Base-by-base conservation (phyloP, 495 filamentous ascomycete genomes). In the Hypoxylon trugodes region DNA sequence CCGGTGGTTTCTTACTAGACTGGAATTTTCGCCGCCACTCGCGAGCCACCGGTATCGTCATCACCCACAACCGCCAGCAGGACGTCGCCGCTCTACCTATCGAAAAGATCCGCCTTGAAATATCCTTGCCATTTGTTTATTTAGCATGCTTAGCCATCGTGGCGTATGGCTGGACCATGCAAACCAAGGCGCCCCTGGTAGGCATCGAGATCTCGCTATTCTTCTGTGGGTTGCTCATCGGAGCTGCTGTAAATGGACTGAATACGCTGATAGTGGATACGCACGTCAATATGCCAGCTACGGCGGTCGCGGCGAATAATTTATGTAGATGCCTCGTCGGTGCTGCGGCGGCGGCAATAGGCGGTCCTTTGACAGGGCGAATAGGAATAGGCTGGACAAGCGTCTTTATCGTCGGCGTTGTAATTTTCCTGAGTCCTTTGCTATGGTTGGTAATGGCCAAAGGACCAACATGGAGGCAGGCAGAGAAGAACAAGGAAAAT, bases 351-450 rank as follows among this genome's bases (percentile, higher is more conserved):
- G 72, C 75, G 6, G 82, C 77, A 4, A 48, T 76, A 13, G 74
- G 76, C 0, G 49, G 65, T 0, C 80, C 79, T 1, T 53, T 83
- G 28, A 77, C 80, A 24, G 61, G 79, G 32, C 57, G 66, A 1
- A 76, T 84, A 19, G 80, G 80, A 0, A 74, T 78, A 42, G 83
- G 81, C 4, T 82, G 81, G 81, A 78, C 76, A 0, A 73, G 56
- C 0, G 81, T 81, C 0, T 61, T 81, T 1, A 64, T 81, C 56
- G 77, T 74, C 6, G 60, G 49, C 6, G 15, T 70, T 4, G 73
- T 68, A 57, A 21, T 73, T 3, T 10, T 71, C 1, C 70, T 70
- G 8, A 74, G 68, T 43, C 69, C 72, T 0, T 36, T 71, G 19
- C 53, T 79, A 19, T 77, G 76, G 74, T 40, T 68, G 6, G 68